These are phyloP conservation scores for Hepatocystis sp. DNA, from an alignment of 169 alveolate genomes.

Conservation along the genomic window DNA sequence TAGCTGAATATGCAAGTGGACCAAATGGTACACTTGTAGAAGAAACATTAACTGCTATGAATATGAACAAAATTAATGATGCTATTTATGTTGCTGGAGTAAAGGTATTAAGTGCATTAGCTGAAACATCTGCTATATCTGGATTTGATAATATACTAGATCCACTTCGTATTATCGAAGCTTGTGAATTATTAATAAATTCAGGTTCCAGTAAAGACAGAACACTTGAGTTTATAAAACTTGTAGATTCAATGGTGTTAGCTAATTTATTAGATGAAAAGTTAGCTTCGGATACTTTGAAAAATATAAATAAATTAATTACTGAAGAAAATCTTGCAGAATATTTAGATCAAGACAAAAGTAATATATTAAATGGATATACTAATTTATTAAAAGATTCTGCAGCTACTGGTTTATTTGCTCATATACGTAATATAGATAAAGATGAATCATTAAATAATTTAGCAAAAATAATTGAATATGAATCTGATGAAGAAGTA, in stretches of 20 bases:
- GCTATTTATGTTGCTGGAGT: slow-evolving; percentile 43
- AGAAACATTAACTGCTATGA: slow-evolving; percentile 36
- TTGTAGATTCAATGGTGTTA: slow-evolving; percentile 48
- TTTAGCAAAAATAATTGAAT: slow-evolving; percentile 79
- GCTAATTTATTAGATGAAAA: slow-evolving; percentile 67
- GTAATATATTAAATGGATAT: slow-evolving; percentile 38
- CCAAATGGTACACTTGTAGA: slow-evolving; percentile 48
- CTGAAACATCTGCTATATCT: slow-evolving; percentile 39
- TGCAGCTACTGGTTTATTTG: slow-evolving; percentile 73
- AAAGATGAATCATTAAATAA: slow-evolving; percentile 78
- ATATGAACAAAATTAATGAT: slow-evolving; percentile 61
- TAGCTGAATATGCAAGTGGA: slow-evolving; percentile 23
- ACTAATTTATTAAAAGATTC: slow-evolving; percentile 42
- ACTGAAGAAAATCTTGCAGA: slow-evolving; percentile 62
- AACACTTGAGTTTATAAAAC: slow-evolving; percentile 50
- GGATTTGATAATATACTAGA: slow-evolving; percentile 43
- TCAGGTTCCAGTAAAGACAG: slow-evolving; percentile 51
- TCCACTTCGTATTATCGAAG: slow-evolving; percentile 19
- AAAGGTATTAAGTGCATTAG: slow-evolving; percentile 38
- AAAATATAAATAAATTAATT: slow-evolving; percentile 30
- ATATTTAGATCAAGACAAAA: slow-evolving; percentile 35
- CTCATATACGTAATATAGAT: slow-evolving; percentile 58
- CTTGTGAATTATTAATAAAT: slow-evolving; percentile 51
- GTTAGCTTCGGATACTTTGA: slow-evolving; percentile 55
- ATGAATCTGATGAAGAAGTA: slow-evolving; percentile 72